Percentiles rank a stretch among this genome's conserved stretches.
Evolutionary conservation across 1,284 basidiomycete species (phyloP).

Genomic region (Ceratobasidium papillatum): DNA sequence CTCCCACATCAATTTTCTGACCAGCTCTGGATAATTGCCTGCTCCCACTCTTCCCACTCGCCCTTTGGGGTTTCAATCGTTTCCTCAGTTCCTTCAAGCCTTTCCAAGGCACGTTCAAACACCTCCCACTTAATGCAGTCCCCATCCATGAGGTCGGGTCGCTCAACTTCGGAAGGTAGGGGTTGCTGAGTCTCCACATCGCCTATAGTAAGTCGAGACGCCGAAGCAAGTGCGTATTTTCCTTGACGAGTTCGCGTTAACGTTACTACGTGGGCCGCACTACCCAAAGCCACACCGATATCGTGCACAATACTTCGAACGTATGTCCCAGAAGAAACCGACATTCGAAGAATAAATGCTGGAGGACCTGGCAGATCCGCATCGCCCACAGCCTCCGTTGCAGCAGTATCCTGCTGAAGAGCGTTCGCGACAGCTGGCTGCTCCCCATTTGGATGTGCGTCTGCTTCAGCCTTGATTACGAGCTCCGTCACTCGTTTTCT

Average conservation of each 20-base stretch:
- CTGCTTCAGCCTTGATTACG: constrained; percentile 45
- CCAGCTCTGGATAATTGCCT: constrained; percentile 36
- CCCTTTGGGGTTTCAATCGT: constrained; percentile 29
- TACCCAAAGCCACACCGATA: constrained; percentile 80
- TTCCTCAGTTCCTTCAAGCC: constrained; percentile 41
- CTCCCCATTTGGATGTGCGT: constrained; percentile 45
- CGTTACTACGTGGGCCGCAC: constrained; percentile 90
- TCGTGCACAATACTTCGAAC: constrained; percentile 94
- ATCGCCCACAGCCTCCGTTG: constrained; percentile 54
- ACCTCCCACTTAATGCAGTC: constrained; percentile 48
- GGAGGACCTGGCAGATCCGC: constrained; percentile 62
- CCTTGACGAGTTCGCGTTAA: constrained; percentile 88
- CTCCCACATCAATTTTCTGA: constrained; percentile 7
- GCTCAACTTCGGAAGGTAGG: neutral
- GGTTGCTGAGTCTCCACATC: neutral
- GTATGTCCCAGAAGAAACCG: constrained; percentile 95
- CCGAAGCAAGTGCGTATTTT: constrained; percentile 66
- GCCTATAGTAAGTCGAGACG: neutral
- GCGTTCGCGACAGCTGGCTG: constrained; percentile 46
- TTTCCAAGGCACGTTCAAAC: constrained; percentile 45
- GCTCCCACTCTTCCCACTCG: constrained; percentile 45
- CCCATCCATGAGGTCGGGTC: constrained; percentile 22
- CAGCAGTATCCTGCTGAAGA: constrained; percentile 51
- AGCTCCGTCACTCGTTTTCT: constrained; percentile 64
- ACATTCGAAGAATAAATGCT: constrained; percentile 90